Base-by-base conservation (phyloP, 306 rosid genomes). In the Castanea sativa region DNA sequence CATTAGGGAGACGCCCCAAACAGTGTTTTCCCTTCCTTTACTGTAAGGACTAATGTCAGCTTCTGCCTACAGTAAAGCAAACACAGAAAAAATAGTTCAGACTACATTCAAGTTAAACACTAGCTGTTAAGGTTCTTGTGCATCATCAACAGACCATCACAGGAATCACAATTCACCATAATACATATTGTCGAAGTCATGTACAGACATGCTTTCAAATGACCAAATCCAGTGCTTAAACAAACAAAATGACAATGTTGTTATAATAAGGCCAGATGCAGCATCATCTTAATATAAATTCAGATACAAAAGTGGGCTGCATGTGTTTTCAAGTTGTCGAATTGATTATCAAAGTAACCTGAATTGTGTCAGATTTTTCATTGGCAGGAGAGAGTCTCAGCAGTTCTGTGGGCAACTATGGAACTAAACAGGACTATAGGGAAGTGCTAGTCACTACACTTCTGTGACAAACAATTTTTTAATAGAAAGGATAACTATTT, bases 21-120 rank as follows among this genome's bases (percentile, higher is more conserved):
- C 85, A 29, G 99, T 95, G 87, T 92, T 95, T 90, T 95, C 99
- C 84, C 99, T 90, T 89, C 97, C 98, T 80, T 88, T 84, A 79
- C 89, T 84, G 77, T 87, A 93, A 68, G 98, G 97, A 81, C 85
- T 91, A 71, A 89, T 15, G 55, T 91, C 99, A 33, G 92, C 29
- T 85, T 91, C 97, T 84, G 94, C 99, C 99, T 95, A 86, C 85
- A 90, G 61, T 78, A 43, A 80, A 68, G 68, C 6, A 15, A 83
- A 78, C 41, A 64, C 68, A 77, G 59, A 71, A 71, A 32, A 43
- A 69, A 59, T 69, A 86, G 38, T 77, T 78, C 78, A 83, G 75
- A 78, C 69, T 73, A 64, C 60, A 78, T 73, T 25, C 33, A 73
- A 79, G 14, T 76, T 77, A 60, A 60, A 49, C 41, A 64, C 74